These are phyloP conservation scores for Blastocystis sp. DNA, from an alignment of 352 stramenopile genomes.

Conservation along the genomic window DNA sequence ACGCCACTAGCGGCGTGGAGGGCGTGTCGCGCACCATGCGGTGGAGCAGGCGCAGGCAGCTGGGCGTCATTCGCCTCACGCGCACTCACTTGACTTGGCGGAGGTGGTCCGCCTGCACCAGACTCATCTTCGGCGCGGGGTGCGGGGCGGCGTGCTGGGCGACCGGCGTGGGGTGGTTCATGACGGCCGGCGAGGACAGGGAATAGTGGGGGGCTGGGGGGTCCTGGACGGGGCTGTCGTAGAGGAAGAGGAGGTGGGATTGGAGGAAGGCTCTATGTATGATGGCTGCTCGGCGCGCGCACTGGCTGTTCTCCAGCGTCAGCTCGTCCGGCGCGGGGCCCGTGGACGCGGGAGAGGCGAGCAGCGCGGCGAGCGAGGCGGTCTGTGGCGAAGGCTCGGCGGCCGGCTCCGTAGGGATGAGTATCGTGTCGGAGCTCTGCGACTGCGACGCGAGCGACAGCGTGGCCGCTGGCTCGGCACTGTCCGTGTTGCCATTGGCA, in stretches of 20 bases:
- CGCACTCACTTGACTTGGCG: slow-evolving; percentile 2
- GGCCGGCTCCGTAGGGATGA: neutral
- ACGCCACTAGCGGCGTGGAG: neutral
- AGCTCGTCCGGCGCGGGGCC: neutral
- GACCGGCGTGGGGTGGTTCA: neutral
- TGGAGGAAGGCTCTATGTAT: neutral
- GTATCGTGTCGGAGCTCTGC: neutral
- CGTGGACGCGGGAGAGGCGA: neutral
- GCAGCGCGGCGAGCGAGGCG: neutral
- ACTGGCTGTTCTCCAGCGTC: neutral
- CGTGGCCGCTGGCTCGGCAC: neutral
- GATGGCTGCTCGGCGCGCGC: neutral
- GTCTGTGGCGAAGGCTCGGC: neutral
- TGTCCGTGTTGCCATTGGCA: neutral
- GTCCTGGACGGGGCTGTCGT: neutral
- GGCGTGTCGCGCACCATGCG: neutral
- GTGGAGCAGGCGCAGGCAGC: slow-evolving; percentile 5
- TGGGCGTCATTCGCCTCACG: neutral
- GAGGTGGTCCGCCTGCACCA: slow-evolving; percentile 1
- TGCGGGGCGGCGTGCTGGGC: neutral
- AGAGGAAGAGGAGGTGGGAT: neutral
- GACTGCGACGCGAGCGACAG: neutral
- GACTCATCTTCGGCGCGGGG: neutral
- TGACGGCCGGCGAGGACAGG: neutral
- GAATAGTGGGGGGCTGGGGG: neutral